Conservation (phyloP, 257 asterid species). For the Jasminum sambac region DNA sequence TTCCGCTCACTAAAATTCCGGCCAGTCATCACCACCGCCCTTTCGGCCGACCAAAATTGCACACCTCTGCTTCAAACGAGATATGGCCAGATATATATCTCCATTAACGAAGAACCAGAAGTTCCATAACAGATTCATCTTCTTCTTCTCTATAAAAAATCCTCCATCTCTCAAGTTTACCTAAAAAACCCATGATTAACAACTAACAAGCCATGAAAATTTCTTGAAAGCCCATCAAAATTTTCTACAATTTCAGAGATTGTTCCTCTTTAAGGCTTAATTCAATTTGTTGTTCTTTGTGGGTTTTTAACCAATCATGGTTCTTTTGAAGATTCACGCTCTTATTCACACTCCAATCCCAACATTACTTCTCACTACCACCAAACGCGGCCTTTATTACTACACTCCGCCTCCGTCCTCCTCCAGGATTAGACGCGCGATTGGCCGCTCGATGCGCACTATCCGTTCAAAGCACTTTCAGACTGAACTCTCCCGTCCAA, state of each 20-base stretch:
- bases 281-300: background rate
- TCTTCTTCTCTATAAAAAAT: slow-evolving; percentile 24
- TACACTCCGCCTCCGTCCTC: slow-evolving; percentile 67
- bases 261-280: background rate
- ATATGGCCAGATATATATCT: too few species aligned
- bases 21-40: too few species aligned
- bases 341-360: slow-evolving; percentile 50
- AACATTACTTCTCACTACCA: slow-evolving; percentile 32
- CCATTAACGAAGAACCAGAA: too few species aligned
- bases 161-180: slow-evolving; percentile 34
- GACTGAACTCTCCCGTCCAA: slow-evolving; percentile 34
- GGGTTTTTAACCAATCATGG: slow-evolving; percentile 43
- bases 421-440: slow-evolving; percentile 48
- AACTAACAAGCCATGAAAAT: slow-evolving; percentile 29
- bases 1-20: too few species aligned
- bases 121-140: background rate
- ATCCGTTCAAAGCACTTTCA: slow-evolving; percentile 61
- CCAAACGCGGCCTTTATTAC: slow-evolving; percentile 50
- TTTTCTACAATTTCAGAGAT: background rate
- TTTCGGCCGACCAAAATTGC: too few species aligned
- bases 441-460: slow-evolving; percentile 67
- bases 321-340: slow-evolving; percentile 54
- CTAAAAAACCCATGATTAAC: slow-evolving; percentile 25
- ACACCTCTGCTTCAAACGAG: too few species aligned
- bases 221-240: slow-evolving; percentile 19